Conservation (phyloP, 2,329 filamentous ascomycete species). For the Venturia pyrina region DNA sequence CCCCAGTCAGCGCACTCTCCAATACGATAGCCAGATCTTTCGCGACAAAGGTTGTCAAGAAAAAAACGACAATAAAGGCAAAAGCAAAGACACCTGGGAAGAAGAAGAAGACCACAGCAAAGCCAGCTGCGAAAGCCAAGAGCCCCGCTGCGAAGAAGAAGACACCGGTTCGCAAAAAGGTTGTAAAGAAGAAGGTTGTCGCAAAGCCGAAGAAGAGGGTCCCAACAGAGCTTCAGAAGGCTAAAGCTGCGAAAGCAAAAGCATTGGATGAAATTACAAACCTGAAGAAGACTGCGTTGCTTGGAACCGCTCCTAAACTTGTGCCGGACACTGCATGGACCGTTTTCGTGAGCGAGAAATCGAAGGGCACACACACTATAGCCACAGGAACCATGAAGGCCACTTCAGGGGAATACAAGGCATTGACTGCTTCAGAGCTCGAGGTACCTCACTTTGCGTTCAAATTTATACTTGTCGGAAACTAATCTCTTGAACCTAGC, state of each 20-base stretch:
- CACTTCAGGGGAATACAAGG: conserved; percentile 18
- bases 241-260: conserved; percentile 15
- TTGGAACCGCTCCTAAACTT: conserved; percentile 20
- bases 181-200: conserved; percentile 11
- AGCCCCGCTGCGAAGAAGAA: conserved; percentile 18
- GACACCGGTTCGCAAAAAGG: conserved; percentile 15
- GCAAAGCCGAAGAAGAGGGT: conserved; percentile 15
- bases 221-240: conserved; percentile 22
- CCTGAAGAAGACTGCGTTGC: conserved; percentile 29
- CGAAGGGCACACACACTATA: neutral
- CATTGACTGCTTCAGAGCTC: conserved; percentile 23
- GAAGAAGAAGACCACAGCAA: conserved; percentile 17
- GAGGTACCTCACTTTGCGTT: conserved; percentile 21
- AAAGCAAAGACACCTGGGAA: conserved; percentile 19
- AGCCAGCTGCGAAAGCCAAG: conserved; percentile 8
- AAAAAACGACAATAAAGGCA: conserved; percentile 8
- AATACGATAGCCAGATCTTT: neutral
- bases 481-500: conserved; percentile 27
- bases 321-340: conserved; percentile 17
- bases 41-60: conserved; percentile 1
- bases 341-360: conserved; percentile 22
- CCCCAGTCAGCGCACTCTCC: neutral
- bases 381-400: conserved; percentile 10
- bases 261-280: conserved; percentile 17
- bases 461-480: conserved; percentile 12